Evolutionary conservation across 352 stramenopile species (phyloP).

Genomic region (Phytopythium montanum): DNA sequence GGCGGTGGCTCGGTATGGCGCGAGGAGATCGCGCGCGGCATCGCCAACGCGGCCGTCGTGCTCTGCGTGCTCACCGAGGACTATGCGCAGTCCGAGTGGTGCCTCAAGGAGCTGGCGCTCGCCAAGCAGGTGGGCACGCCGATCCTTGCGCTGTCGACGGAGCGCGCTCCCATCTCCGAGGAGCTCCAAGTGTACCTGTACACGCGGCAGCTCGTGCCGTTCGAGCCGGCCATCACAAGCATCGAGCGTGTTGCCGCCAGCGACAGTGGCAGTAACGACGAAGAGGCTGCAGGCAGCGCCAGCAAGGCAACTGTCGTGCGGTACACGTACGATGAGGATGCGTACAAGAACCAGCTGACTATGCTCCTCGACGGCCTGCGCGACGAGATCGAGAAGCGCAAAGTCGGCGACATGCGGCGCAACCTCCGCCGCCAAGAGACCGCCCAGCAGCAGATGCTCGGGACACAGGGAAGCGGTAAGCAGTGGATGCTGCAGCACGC

Average conservation of each 20-base stretch:
- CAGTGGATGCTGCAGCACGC: slow-evolving; percentile 17
- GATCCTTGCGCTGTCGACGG: slow-evolving; percentile 74
- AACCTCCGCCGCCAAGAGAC: slow-evolving; percentile 45
- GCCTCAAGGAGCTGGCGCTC: slow-evolving; percentile 55
- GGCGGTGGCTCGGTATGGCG: slow-evolving; percentile 55
- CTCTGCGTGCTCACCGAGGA: slow-evolving; percentile 60
- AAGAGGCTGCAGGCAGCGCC: background rate
- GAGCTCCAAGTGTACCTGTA: slow-evolving; percentile 87
- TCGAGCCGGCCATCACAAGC: slow-evolving; percentile 59
- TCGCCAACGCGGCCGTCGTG: slow-evolving; percentile 54
- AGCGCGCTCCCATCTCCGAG: slow-evolving; percentile 66
- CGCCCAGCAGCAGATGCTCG: slow-evolving; percentile 16
- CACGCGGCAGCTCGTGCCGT: slow-evolving; percentile 76
- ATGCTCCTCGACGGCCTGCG: slow-evolving; percentile 73
- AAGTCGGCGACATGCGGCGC: slow-evolving; percentile 53
- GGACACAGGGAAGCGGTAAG: slow-evolving; percentile 15
- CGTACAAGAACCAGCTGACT: slow-evolving; percentile 64
- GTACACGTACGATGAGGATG: slow-evolving; percentile 68
- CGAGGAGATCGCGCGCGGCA: slow-evolving; percentile 63
- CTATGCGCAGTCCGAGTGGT: slow-evolving; percentile 58
- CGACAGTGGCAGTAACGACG: slow-evolving; percentile 13
- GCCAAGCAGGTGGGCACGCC: slow-evolving; percentile 77
- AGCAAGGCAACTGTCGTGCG: slow-evolving; percentile 11
- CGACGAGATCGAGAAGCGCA: slow-evolving; percentile 82
- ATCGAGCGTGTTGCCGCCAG: slow-evolving; percentile 37